A percentile compares a stretch with the other conserved stretches of the same genome.
Evolutionary conservation across 495 filamentous ascomycete genomes (phyloP).

Genomic region (Talaromyces stipitatus): DNA sequence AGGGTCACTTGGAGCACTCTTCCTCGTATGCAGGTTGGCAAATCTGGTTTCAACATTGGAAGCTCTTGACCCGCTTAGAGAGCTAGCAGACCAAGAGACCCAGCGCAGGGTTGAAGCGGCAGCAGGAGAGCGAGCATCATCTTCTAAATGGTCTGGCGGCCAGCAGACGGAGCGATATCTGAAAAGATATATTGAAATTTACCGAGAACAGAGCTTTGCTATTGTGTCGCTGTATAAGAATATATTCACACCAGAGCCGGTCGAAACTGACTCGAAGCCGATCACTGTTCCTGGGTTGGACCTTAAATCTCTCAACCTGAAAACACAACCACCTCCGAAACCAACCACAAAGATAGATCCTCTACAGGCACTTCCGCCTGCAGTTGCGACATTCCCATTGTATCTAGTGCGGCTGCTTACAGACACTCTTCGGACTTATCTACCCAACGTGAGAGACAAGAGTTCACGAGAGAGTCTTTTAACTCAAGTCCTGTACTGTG

Average conservation of each 20-base stretch:
- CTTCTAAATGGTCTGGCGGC: conserved; percentile 54
- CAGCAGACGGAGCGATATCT: conserved; percentile 92
- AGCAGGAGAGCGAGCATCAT: conserved; percentile 16
- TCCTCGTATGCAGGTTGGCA: conserved; percentile 77
- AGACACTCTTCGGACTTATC: conserved; percentile 68
- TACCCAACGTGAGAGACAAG: conserved; percentile 77
- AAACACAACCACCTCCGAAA: conserved; percentile 16
- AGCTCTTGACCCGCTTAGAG: conserved; percentile 77
- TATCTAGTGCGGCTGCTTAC: conserved; percentile 78
- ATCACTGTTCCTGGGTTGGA: conserved; percentile 27
- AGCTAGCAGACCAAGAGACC: conserved; percentile 85
- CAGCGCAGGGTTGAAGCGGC: conserved; percentile 24
- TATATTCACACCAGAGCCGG: conserved; percentile 62
- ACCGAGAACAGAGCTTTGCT: conserved; percentile 94
- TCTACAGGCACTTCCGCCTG: conserved; percentile 62
- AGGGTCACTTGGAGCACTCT: conserved; percentile 71
- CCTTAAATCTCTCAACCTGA: conserved; percentile 15
- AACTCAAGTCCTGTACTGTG: conserved; percentile 93
- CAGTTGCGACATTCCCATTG: conserved; percentile 76
- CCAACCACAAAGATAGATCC: conserved; percentile 38
- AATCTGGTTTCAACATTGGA: conserved; percentile 74
- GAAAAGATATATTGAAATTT: conserved; percentile 95
- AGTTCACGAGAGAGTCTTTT: conserved; percentile 75
- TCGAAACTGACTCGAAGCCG: conserved; percentile 25
- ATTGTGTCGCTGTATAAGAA: conserved; percentile 88